phyloP scores from a whole-genome alignment of 768 basidiomycete species.

The Lactarius indigo region DNA sequence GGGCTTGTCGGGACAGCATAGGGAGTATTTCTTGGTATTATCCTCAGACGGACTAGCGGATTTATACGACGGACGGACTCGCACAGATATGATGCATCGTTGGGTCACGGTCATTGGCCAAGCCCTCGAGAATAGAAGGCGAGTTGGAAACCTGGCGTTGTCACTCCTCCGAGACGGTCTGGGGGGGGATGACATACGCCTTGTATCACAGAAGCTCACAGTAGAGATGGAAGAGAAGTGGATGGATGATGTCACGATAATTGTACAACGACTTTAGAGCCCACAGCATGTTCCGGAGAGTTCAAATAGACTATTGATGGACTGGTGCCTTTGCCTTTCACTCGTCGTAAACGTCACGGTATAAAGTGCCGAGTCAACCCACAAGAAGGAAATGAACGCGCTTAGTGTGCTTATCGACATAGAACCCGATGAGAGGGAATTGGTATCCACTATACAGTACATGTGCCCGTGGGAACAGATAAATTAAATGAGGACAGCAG shows the following conservation, averaged over 20 bases:
- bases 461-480: constrained; percentile 23
- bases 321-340: constrained; percentile 1
- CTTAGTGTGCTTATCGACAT: constrained; percentile 18
- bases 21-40: constrained; percentile 37
- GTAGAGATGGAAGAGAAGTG: constrained; percentile 49
- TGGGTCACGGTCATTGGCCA: constrained; percentile 37
- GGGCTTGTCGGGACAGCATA: constrained; percentile 16
- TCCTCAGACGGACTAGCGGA: constrained; percentile 48
- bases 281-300: neutral
- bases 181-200: constrained; percentile 40
- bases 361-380: constrained; percentile 6
- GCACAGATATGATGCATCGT: constrained; percentile 32
- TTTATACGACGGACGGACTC: constrained; percentile 35
- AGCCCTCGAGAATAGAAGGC: constrained; percentile 26
- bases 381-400: constrained; percentile 10
- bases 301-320: neutral
- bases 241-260: constrained; percentile 48
- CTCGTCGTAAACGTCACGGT: constrained; percentile 12
- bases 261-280: constrained; percentile 39
- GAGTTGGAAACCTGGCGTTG: constrained; percentile 38
- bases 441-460: constrained; percentile 24
- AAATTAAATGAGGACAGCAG: constrained; percentile 18
- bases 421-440: constrained; percentile 19
- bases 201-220: constrained; percentile 43
- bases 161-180: constrained; percentile 41